Percentiles rank a stretch among this genome's conserved stretches.
phyloP scores from a whole-genome alignment of 2,329 filamentous ascomycete species.

The Gnomoniopsis smithogilvyi region DNA sequence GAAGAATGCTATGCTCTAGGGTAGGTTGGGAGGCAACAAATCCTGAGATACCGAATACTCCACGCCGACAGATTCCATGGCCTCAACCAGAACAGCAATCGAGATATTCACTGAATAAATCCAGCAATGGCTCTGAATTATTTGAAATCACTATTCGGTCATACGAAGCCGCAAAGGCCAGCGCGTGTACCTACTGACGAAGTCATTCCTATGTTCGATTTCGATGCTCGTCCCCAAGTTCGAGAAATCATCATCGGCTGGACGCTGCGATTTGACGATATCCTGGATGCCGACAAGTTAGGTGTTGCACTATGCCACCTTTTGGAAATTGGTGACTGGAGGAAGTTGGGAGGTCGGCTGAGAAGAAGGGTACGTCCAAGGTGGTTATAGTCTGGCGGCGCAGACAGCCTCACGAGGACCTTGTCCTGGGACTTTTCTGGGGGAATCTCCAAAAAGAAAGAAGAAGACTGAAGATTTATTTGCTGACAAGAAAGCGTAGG shows the following conservation, averaged over 20 bases:
- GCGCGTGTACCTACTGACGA: slow-evolving; percentile 22
- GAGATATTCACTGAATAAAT: not conserved
- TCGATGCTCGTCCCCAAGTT: slow-evolving; percentile 27
- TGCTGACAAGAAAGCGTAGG: not conserved
- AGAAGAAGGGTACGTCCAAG: slow-evolving; percentile 32
- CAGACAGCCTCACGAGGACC: too few species aligned
- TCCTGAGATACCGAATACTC: not conserved
- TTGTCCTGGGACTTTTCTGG: too few species aligned
- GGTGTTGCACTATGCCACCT: slow-evolving; percentile 32
- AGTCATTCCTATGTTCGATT: slow-evolving; percentile 30
- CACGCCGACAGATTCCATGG: not conserved
- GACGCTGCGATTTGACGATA: slow-evolving; percentile 37
- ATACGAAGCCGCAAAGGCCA: not conserved
- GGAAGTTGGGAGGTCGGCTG: slow-evolving; percentile 42
- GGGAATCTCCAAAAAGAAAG: too few species aligned
- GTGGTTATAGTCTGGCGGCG: too few species aligned
- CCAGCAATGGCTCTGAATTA: not conserved
- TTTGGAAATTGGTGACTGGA: slow-evolving; percentile 40
- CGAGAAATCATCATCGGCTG: slow-evolving; percentile 27
- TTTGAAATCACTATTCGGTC: not conserved
- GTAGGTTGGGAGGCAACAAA: not conserved
- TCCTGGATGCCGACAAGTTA: slow-evolving; percentile 38
- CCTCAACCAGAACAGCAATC: not conserved
- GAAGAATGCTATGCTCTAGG: too few species aligned
- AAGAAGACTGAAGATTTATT: not conserved